Evolutionary conservation across 1,139 yeast species (phyloP).

Genomic region (Candida labiduridarum): DNA sequence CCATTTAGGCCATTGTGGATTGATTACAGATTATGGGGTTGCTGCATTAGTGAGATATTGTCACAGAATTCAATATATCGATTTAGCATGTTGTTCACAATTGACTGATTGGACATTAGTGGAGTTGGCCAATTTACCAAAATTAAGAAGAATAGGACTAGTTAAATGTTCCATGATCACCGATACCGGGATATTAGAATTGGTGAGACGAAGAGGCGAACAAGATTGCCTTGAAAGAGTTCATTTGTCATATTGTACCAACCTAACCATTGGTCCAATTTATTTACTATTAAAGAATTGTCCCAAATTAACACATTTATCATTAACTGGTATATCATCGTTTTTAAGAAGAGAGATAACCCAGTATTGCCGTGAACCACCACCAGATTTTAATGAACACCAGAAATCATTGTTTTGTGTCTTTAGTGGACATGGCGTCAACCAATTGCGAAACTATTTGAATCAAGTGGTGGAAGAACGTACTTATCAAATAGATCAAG

Average conservation of each 20-base stretch:
- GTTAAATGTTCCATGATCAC: constrained; percentile 90
- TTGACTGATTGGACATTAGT: constrained; percentile 82
- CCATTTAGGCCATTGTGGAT: constrained; percentile 92
- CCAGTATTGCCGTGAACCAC: constrained; percentile 91
- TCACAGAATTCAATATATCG: constrained; percentile 87
- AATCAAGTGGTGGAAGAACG: constrained; percentile 48
- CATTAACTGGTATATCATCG: constrained; percentile 86
- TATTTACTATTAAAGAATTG: constrained; percentile 76
- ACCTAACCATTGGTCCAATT: constrained; percentile 72
- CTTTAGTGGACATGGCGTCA: constrained; percentile 89
- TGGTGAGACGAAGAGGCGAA: constrained; percentile 73
- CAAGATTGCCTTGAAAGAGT: constrained; percentile 85
- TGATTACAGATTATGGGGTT: constrained; percentile 89
- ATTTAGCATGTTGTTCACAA: constrained; percentile 91
- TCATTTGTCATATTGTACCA: constrained; percentile 88
- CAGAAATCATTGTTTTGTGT: constrained; percentile 91
- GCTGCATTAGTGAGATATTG: constrained; percentile 74
- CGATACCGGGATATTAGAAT: constrained; percentile 79
- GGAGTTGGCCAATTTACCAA: constrained; percentile 76
- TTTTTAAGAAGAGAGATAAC: constrained; percentile 86
- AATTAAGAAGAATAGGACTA: constrained; percentile 85
- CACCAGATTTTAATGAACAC: constrained; percentile 86
- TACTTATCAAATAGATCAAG: constrained; percentile 43
- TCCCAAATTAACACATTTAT: constrained; percentile 83
- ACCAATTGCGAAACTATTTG: constrained; percentile 65